Evolutionary conservation across 2,329 filamentous ascomycete genomes (phyloP).

Genomic region (Neocatenulostroma microsporum): DNA sequence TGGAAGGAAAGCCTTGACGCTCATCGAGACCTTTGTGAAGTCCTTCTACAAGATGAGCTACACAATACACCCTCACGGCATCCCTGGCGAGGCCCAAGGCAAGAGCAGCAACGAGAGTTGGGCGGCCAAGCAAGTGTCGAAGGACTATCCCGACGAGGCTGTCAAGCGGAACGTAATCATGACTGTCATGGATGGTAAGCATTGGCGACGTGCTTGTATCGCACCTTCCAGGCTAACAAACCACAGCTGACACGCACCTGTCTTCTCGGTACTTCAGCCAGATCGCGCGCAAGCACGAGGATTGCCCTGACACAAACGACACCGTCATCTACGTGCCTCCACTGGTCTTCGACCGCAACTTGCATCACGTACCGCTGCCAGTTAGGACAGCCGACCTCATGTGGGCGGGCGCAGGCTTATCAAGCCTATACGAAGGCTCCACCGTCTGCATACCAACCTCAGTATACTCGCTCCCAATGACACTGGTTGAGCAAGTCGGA

Average conservation of each 20-base stretch:
- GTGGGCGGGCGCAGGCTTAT: conserved; percentile 64
- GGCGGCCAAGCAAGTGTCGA: conserved; percentile 59
- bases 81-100: conserved; percentile 61
- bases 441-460: conserved; percentile 63
- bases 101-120: conserved; percentile 69
- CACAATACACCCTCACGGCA: conserved; percentile 58
- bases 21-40: conserved; percentile 56
- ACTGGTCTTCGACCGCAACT: conserved; percentile 67
- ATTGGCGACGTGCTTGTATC: conserved; percentile 10
- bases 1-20: conserved; percentile 53
- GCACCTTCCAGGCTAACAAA: conserved; percentile 11
- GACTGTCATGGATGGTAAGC: conserved; percentile 64
- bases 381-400: conserved; percentile 65
- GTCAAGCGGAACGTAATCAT: conserved; percentile 56
- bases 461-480: conserved; percentile 62
- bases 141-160: conserved; percentile 47
- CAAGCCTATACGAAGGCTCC: conserved; percentile 57
- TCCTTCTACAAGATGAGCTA: conserved; percentile 60
- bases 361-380: conserved; percentile 57
- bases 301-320: conserved; percentile 51
- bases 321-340: conserved; percentile 62
- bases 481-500: conserved; percentile 59
- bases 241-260: conserved; percentile 61
- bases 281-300: conserved; percentile 56
- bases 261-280: conserved; percentile 59